phyloP scores from a whole-genome alignment of 129 eudicot genomes.

The Heracleum sosnowskyi region DNA sequence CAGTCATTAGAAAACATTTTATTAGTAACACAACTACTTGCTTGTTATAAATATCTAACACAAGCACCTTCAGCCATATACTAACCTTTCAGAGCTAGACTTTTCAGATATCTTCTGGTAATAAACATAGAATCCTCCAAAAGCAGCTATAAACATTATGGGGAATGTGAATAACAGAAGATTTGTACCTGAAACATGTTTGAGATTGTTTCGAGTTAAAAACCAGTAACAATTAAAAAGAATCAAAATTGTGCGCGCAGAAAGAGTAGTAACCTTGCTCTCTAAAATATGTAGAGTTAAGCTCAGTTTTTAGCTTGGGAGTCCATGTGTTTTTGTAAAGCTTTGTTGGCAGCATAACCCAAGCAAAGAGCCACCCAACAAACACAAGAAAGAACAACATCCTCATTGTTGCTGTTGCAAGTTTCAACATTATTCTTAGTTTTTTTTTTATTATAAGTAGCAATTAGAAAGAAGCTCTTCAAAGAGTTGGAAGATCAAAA shows the following conservation, averaged over 20 bases:
- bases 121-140: slow-evolving; percentile 63
- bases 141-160: slow-evolving; percentile 49
- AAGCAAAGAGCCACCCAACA: slow-evolving; percentile 44
- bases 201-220: not conserved
- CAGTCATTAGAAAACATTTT: not conserved
- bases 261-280: slow-evolving; percentile 50
- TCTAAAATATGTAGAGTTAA: slow-evolving; percentile 47
- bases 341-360: slow-evolving; percentile 66
- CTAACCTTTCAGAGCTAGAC: slow-evolving; percentile 32
- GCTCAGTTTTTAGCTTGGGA: slow-evolving; percentile 26
- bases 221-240: not conserved
- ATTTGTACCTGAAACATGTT: slow-evolving; percentile 50
- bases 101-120: slow-evolving; percentile 20
- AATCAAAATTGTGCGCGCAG: not conserved
- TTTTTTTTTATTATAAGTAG: not conserved
- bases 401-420: slow-evolving; percentile 16
- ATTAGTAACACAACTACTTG: not conserved
- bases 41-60: not conserved
- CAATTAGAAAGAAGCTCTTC: not conserved
- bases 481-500: not conserved
- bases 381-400: slow-evolving; percentile 32
- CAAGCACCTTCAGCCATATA: not conserved
- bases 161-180: slow-evolving; percentile 65
- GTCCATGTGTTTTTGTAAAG: slow-evolving; percentile 50
- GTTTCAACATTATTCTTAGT: slow-evolving; percentile 20